Percentiles rank a stretch among this genome's conserved stretches.
These are phyloP conservation scores for Magnolia changhungtana DNA, from an alignment of 164 flowering plant genomes.

Conservation along the genomic window DNA sequence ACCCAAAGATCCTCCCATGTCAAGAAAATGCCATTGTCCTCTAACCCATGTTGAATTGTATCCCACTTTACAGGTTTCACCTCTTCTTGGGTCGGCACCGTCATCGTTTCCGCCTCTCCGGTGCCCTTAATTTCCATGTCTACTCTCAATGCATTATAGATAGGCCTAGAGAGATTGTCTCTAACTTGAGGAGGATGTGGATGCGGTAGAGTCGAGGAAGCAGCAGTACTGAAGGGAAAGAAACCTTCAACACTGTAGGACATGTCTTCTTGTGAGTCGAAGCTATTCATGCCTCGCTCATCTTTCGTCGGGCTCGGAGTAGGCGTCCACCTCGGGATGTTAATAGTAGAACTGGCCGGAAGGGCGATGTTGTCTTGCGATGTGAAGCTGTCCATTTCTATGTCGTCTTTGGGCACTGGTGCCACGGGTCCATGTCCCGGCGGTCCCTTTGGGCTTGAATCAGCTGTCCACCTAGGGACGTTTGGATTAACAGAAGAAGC, in stretches of 20 bases:
- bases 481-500: neutral
- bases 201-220: neutral
- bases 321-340: slow-evolving; percentile 5
- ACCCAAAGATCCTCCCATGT: slow-evolving; percentile 46
- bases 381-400: neutral
- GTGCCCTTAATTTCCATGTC: neutral
- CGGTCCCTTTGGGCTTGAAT: neutral
- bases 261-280: neutral
- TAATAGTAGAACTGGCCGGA: neutral
- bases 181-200: neutral
- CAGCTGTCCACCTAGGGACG: slow-evolving; percentile 1
- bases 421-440: neutral
- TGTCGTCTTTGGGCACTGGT: neutral
- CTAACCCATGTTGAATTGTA: neutral
- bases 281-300: neutral
- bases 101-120: neutral
- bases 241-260: neutral
- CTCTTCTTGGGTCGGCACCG: neutral
- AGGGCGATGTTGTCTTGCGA: neutral
- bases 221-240: slow-evolving; percentile 6
- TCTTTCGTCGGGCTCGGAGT: slow-evolving; percentile 1
- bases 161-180: neutral
- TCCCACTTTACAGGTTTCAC: neutral
- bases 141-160: neutral
- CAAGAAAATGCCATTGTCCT: slow-evolving; percentile 22